phyloP scores from a whole-genome alignment of 177 flowering plant species.

The Telopea speciosissima region DNA sequence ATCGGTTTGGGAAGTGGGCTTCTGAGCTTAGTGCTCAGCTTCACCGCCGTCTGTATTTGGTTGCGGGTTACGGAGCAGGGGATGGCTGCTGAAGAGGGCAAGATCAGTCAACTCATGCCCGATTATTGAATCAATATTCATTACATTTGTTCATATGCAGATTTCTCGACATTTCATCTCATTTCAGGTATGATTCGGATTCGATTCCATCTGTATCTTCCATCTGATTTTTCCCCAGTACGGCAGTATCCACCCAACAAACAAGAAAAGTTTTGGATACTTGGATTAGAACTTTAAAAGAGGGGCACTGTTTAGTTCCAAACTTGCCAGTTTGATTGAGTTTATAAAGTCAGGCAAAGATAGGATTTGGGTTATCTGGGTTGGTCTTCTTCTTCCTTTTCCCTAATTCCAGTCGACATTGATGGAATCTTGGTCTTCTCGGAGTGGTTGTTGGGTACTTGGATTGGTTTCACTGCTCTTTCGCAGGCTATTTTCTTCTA shows the following conservation, averaged over 20 bases:
- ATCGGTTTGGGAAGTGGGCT: slow-evolving; percentile 94
- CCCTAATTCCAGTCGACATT: neutral
- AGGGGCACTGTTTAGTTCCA: too few species aligned
- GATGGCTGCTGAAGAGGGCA: slow-evolving; percentile 59
- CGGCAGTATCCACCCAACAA: too few species aligned
- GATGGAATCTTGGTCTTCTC: neutral
- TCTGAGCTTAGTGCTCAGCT: slow-evolving; percentile 75
- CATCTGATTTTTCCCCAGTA: too few species aligned
- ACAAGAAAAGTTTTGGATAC: too few species aligned
- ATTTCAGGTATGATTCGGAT: neutral
- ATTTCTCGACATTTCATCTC: neutral
- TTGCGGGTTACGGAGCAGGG: slow-evolving; percentile 70
- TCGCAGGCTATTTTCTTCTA: neutral
- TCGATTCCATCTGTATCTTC: neutral
- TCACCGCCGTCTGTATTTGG: slow-evolving; percentile 85
- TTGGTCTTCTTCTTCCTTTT: neutral
- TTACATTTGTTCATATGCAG: neutral
- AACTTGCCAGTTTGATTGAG: neutral
- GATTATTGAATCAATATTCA: slow-evolving; percentile 43
- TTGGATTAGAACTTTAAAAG: too few species aligned
- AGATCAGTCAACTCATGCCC: slow-evolving; percentile 75
- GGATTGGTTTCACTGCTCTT: neutral
- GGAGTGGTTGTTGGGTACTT: too few species aligned
- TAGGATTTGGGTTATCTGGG: neutral
- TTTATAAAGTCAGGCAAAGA: neutral